A percentile compares a stretch with the other conserved stretches of the same genome.
These are phyloP conservation scores for Gracilariopsis chorda DNA, from an alignment of 23 red algal species.

Conservation along the genomic window DNA sequence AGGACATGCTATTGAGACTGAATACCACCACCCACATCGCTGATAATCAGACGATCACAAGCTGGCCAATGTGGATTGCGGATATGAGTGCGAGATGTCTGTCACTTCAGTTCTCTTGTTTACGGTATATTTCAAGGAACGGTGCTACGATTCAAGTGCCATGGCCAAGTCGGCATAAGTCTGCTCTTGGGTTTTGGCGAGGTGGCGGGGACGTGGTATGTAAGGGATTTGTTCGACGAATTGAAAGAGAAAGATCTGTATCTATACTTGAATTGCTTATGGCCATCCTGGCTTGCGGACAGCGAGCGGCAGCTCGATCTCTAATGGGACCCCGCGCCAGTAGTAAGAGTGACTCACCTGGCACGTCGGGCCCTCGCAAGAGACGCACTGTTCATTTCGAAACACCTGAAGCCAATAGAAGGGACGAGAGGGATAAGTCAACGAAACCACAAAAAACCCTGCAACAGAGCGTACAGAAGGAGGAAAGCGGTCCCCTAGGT, in stretches of 20 bases:
- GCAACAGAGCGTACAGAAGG: not conserved
- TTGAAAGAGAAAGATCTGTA: slow-evolving; percentile 11
- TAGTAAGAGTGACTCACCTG: not conserved
- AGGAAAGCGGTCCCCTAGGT: not conserved
- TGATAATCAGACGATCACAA: not conserved
- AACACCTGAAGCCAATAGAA: not conserved
- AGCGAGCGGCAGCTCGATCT: slow-evolving; percentile 55
- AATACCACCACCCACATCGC: not conserved
- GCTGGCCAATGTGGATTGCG: slow-evolving; percentile 25
- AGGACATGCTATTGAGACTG: not conserved
- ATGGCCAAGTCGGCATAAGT: slow-evolving; percentile 36
- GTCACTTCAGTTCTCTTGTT: slow-evolving; percentile 32
- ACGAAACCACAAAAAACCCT: not conserved
- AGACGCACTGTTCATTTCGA: not conserved
- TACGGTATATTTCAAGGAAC: not conserved
- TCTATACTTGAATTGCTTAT: slow-evolving; percentile 32
- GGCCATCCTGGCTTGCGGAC: slow-evolving; percentile 42
- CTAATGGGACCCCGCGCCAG: slow-evolving; percentile 34
- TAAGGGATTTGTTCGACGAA: slow-evolving; percentile 19
- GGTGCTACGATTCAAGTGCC: slow-evolving; percentile 52
- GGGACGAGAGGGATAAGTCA: not conserved
- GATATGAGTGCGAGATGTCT: slow-evolving; percentile 66
- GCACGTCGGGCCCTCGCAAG: not conserved
- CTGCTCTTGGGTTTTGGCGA: slow-evolving; percentile 29
- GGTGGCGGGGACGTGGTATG: slow-evolving; percentile 43